Evolutionary conservation across 371 early-diverging fungal species (phyloP).

Genomic region (Rhizomucor miehei): DNA sequence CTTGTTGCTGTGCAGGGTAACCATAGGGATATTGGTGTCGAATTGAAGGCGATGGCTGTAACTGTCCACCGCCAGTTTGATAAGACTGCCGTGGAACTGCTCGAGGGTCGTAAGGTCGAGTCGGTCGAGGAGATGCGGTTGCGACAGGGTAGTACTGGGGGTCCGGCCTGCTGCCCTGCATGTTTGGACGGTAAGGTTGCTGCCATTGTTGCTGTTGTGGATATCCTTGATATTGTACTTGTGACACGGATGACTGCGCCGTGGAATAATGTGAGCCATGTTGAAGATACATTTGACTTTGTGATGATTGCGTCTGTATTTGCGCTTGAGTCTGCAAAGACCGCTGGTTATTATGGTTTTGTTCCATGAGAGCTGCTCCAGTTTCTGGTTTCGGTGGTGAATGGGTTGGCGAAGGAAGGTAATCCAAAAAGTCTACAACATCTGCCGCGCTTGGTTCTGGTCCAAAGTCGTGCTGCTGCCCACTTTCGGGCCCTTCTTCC

Average conservation of each 20-base stretch:
- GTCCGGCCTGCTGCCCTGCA: background rate
- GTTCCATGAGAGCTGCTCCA: constrained; percentile 27
- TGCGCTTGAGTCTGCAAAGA: constrained; percentile 9
- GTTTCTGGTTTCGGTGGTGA: constrained; percentile 26
- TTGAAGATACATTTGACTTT: constrained; percentile 1
- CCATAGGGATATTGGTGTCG: constrained; percentile 5
- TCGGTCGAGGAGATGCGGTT: constrained; percentile 13
- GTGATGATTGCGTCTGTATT: constrained; percentile 11
- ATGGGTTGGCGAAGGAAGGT: constrained; percentile 47
- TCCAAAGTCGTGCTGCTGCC: constrained; percentile 20
- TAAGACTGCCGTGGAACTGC: constrained; percentile 4
- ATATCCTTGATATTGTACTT: background rate
- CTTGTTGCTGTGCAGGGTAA: constrained; percentile 4
- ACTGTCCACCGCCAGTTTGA: background rate
- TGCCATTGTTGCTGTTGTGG: constrained; percentile 10
- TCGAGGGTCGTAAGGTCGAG: constrained; percentile 10
- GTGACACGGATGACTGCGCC: background rate
- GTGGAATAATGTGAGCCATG: background rate
- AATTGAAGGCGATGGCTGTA: constrained; percentile 1
- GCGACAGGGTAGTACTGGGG: constrained; percentile 5
- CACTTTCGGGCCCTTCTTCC: background rate
- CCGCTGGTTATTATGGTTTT: constrained; percentile 13
- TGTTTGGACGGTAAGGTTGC: constrained; percentile 1
- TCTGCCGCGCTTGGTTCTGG: constrained; percentile 54
- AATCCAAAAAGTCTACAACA: constrained; percentile 49